Conservation (phyloP, 2,329 filamentous ascomycete genomes). For the Colletotrichum lupini region DNA sequence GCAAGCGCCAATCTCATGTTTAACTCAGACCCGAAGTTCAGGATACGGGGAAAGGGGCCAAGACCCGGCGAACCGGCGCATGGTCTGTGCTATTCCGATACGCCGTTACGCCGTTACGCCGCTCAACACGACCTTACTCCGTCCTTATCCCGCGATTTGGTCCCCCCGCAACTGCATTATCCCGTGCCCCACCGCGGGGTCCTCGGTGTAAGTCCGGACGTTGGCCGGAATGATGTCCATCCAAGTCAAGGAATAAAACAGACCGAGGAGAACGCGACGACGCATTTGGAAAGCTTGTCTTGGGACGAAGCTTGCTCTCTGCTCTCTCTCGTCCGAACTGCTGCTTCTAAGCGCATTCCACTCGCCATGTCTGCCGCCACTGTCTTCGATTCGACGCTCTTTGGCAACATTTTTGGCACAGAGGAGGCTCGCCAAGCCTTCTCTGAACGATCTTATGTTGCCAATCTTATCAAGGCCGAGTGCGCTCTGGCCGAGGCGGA, state of each 20-base stretch:
- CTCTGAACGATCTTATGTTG: constrained; percentile 60
- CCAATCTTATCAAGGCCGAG: constrained; percentile 61
- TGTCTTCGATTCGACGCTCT: constrained; percentile 60
- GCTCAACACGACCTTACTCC: neutral
- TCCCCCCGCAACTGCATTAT: constrained; percentile 18
- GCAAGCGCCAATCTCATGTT: constrained; percentile 9
- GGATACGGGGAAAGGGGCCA: neutral
- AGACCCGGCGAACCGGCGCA: constrained; percentile 8
- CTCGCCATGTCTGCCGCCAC: constrained; percentile 39
- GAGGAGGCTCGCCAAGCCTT: constrained; percentile 62
- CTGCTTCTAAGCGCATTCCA: neutral
- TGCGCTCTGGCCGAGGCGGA: constrained; percentile 63
- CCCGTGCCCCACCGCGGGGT: constrained; percentile 15
- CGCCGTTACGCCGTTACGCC: constrained; percentile 21
- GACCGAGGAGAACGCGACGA: neutral
- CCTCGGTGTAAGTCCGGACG: constrained; percentile 15
- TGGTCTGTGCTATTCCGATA: constrained; percentile 27
- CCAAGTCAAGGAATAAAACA: constrained; percentile 1
- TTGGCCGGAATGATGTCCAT: neutral
- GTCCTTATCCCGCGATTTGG: constrained; percentile 5
- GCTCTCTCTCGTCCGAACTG: neutral
- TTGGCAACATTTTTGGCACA: constrained; percentile 62
- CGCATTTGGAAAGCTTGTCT: neutral
- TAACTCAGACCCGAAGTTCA: neutral
- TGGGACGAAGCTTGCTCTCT: neutral